phyloP scores from a whole-genome alignment of 1,139 yeast species.

The Saccharomycopsis phalli region DNA sequence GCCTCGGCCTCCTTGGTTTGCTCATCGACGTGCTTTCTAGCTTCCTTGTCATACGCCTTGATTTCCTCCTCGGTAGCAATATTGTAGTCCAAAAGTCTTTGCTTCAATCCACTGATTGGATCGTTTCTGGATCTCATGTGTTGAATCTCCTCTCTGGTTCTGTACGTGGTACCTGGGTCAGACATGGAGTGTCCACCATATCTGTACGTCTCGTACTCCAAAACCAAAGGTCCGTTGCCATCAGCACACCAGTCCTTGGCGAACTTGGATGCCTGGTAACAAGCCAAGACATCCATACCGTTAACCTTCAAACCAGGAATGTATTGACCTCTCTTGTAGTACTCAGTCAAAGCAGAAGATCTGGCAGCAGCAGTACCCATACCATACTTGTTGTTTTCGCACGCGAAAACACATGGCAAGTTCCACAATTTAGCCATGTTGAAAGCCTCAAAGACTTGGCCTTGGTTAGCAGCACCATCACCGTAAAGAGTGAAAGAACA shows the following conservation, averaged over 20 bases:
- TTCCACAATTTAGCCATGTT: constrained; percentile 99
- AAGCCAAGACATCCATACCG: constrained; percentile 96
- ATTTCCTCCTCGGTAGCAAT: constrained; percentile 92
- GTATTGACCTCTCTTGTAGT: constrained; percentile 98
- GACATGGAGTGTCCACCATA: constrained; percentile 99
- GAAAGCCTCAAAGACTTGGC: constrained; percentile 94
- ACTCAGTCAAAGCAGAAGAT: constrained; percentile 93
- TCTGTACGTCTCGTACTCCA: constrained; percentile 97
- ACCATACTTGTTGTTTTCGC: constrained; percentile 99
- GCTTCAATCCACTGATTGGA: constrained; percentile 94
- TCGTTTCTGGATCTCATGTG: constrained; percentile 98
- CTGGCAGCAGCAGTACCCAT: constrained; percentile 98
- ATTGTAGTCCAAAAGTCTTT: constrained; percentile 67
- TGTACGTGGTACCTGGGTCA: constrained; percentile 98
- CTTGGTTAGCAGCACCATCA: constrained; percentile 99
- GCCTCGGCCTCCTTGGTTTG: constrained; percentile 92
- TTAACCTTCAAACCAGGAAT: constrained; percentile 97
- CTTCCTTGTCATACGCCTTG: constrained; percentile 89
- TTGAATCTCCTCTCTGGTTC: constrained; percentile 99
- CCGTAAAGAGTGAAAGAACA: constrained; percentile 90
- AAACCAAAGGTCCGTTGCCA: constrained; percentile 92
- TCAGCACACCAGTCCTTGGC: constrained; percentile 93
- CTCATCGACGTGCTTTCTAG: constrained; percentile 90
- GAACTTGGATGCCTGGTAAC: constrained; percentile 91
- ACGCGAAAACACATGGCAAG: constrained; percentile 87